Evolutionary conservation across 1,284 basidiomycete species (phyloP).

Genomic region (Apiotrichum domesticum): DNA sequence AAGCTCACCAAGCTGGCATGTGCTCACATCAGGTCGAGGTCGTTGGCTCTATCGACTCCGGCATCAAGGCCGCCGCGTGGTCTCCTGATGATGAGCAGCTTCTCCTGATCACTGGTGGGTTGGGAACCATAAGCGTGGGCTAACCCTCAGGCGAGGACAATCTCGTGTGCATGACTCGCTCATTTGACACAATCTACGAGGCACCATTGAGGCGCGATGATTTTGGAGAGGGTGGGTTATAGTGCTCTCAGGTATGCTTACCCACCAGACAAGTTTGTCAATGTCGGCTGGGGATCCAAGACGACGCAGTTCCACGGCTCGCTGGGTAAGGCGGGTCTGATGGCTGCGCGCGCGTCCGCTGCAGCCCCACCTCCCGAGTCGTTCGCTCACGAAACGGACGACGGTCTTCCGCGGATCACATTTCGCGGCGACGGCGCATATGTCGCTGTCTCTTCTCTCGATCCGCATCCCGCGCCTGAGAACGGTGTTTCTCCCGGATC

Average conservation of each 20-base stretch:
- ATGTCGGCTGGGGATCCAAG: conserved; percentile 97
- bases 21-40: conserved; percentile 56
- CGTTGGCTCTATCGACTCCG: conserved; percentile 78
- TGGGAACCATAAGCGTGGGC: too few relatives aligned
- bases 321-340: conserved; percentile 77
- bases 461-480: conserved; percentile 29
- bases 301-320: conserved; percentile 97
- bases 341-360: conserved; percentile 29
- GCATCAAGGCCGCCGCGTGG: conserved; percentile 78
- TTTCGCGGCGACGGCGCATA: conserved; percentile 91
- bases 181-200: conserved; percentile 84
- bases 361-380: conserved; percentile 51
- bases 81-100: conserved; percentile 84
- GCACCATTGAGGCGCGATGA: conserved; percentile 63
- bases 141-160: conserved; percentile 60
- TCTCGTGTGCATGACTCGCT: conserved; percentile 79
- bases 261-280: conserved; percentile 72
- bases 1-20: conserved; percentile 2
- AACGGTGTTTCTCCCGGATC: conserved; percentile 9
- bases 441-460: conserved; percentile 75
- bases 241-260: conserved; percentile 10
- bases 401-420: conserved; percentile 65
- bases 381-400: conserved; percentile 58
- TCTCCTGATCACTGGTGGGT: conserved; percentile 66
- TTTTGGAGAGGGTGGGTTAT: conserved; percentile 70